Conservation (phyloP, 1,284 basidiomycete genomes). For the Cryptococcus sp. region DNA sequence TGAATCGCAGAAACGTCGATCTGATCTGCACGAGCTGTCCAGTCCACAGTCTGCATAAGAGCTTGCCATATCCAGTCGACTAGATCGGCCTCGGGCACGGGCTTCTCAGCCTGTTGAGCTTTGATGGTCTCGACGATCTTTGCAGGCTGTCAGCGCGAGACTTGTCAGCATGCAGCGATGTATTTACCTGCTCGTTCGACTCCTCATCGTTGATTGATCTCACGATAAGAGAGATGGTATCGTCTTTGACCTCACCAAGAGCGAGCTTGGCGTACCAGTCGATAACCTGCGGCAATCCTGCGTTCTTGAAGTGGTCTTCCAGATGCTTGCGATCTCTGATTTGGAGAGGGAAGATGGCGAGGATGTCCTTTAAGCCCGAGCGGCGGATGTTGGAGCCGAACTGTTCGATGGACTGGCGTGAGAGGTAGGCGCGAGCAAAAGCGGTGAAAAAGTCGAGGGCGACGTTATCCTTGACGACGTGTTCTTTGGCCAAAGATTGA, state of each 20-base stretch:
- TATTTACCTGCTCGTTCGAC: slow-evolving; percentile 63
- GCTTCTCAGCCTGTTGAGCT: slow-evolving; percentile 56
- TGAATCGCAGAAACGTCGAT: slow-evolving; percentile 79
- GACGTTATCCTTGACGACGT: slow-evolving; percentile 88
- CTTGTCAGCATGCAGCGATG: not conserved
- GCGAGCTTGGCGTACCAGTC: slow-evolving; percentile 92
- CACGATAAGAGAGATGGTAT: slow-evolving; percentile 64
- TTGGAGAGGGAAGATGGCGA: slow-evolving; percentile 81
- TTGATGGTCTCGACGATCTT: slow-evolving; percentile 77
- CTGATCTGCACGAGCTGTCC: slow-evolving; percentile 83
- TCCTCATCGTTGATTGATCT: slow-evolving; percentile 62
- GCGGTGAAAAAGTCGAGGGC: slow-evolving; percentile 73
- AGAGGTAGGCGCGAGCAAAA: slow-evolving; percentile 77
- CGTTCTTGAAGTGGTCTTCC: slow-evolving; percentile 82
- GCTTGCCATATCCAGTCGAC: slow-evolving; percentile 88
- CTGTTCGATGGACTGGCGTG: slow-evolving; percentile 81
- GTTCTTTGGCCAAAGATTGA: slow-evolving; percentile 83
- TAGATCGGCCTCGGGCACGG: slow-evolving; percentile 77
- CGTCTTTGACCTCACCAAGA: slow-evolving; percentile 69
- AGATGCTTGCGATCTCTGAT: slow-evolving; percentile 72
- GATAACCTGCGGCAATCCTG: slow-evolving; percentile 71
- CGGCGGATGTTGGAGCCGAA: slow-evolving; percentile 74
- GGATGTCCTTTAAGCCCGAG: slow-evolving; percentile 80
- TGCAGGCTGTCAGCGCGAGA: too few species aligned
- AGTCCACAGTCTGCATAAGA: slow-evolving; percentile 81